phyloP scores from a whole-genome alignment of 192 early-diverging fungal genomes.

The Geosiphon pyriformis region DNA sequence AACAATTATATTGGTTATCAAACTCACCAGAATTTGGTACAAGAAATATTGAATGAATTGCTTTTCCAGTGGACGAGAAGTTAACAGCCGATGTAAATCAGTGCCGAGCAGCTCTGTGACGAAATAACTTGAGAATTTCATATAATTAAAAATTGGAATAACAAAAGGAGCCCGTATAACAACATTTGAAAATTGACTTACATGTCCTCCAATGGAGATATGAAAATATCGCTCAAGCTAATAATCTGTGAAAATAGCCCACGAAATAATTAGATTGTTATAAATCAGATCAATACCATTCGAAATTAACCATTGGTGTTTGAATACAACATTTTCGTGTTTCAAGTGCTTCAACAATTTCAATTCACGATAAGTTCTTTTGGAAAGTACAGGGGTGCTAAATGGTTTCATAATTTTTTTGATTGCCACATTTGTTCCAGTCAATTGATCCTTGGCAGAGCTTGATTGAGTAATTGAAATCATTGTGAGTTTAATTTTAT shows the following conservation, averaged over 20 bases:
- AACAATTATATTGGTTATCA: conserved; percentile 7
- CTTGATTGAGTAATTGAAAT: conserved; percentile 35
- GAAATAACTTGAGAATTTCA: conserved; percentile 65
- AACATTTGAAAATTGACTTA: no score
- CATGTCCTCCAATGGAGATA: conserved; percentile 89
- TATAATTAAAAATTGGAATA: no score
- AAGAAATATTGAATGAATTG: conserved; percentile 97
- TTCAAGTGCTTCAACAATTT: conserved; percentile 88
- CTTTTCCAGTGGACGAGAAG: conserved; percentile 84
- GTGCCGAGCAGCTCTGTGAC: conserved; percentile 95
- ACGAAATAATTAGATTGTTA: conserved; percentile 4
- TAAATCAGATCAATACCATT: neutral
- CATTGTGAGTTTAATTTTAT: neutral
- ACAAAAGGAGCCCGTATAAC: no score
- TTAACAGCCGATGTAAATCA: conserved; percentile 88
- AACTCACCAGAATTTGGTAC: conserved; percentile 83
- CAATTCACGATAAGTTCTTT: conserved; percentile 93
- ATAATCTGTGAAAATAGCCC: conserved; percentile 57
- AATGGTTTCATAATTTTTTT: conserved; percentile 98
- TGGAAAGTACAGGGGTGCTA: conserved; percentile 84
- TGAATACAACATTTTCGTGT: conserved; percentile 79
- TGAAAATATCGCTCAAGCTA: conserved; percentile 88
- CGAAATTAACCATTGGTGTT: neutral
- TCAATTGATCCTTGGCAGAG: conserved; percentile 85
- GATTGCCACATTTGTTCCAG: conserved; percentile 79